A percentile compares a stretch with the other conserved stretches of the same genome.
phyloP scores from a whole-genome alignment of 2,329 filamentous ascomycete genomes.

The Fusarium setosum region DNA sequence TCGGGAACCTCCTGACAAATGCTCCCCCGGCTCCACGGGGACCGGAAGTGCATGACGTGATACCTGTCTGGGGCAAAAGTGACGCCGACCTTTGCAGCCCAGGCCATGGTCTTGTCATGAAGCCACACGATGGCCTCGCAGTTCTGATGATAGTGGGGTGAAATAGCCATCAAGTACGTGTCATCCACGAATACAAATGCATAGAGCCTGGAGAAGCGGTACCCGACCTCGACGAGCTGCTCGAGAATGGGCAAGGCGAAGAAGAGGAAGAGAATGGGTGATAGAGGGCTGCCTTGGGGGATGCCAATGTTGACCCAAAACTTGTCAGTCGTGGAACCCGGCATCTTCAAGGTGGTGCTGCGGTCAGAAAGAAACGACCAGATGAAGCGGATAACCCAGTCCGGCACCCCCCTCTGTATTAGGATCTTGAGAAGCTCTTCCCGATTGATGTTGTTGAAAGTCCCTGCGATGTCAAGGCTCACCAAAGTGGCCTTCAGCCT shows the following conservation, averaged over 20 bases:
- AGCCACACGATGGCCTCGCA: not conserved
- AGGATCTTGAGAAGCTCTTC: not conserved
- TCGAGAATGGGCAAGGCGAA: conserved; percentile 8
- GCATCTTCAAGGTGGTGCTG: conserved; percentile 2
- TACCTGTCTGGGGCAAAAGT: conserved; percentile 8
- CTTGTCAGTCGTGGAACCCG: not conserved
- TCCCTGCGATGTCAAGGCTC: conserved; percentile 12
- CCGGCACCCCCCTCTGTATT: not conserved
- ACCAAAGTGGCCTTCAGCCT: not conserved
- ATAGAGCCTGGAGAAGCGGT: not conserved
- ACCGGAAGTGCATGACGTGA: conserved; percentile 9
- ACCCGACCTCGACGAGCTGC: not conserved
- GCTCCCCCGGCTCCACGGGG: not conserved
- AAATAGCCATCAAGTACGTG: conserved; percentile 8
- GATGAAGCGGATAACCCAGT: not conserved
- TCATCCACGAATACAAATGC: conserved; percentile 11
- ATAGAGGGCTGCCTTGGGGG: conserved; percentile 12
- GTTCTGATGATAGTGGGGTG: not conserved
- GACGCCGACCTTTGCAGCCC: not conserved
- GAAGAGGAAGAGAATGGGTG: conserved; percentile 16
- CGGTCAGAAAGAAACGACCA: conserved; percentile 12
- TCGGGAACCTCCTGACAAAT: not conserved
- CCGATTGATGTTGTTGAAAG: conserved; percentile 4
- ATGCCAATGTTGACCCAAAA: conserved; percentile 19
- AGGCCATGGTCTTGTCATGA: conserved; percentile 3